phyloP scores from a whole-genome alignment of 345 rosid genomes.

The Eucalyptus cloeziana region DNA sequence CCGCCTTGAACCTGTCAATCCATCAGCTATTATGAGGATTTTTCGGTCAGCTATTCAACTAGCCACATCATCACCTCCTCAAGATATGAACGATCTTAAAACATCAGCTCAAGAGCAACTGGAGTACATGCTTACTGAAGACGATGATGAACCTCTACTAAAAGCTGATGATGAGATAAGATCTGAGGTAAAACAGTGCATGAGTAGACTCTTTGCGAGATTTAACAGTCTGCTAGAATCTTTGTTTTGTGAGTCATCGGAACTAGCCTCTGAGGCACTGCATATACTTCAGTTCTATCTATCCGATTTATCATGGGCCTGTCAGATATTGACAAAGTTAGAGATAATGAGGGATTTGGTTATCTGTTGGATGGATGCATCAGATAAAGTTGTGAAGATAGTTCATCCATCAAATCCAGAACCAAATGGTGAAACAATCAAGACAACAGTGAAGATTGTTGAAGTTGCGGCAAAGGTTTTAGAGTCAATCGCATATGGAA shows the following conservation, averaged over 20 bases:
- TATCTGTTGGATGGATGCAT: slow-evolving; percentile 59
- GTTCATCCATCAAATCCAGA: slow-evolving; percentile 15
- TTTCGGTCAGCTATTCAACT: slow-evolving; percentile 54
- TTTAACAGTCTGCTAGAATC: slow-evolving; percentile 42
- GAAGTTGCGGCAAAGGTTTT: slow-evolving; percentile 71
- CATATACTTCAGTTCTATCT: slow-evolving; percentile 31
- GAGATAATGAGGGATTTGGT: slow-evolving; percentile 71
- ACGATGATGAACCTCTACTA: slow-evolving; percentile 74
- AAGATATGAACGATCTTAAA: slow-evolving; percentile 42
- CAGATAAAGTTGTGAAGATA: slow-evolving; percentile 46
- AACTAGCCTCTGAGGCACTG: not conserved
- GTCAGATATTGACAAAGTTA: slow-evolving; percentile 60
- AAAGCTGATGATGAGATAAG: slow-evolving; percentile 45
- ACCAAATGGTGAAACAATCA: slow-evolving; percentile 14
- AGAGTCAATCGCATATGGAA: slow-evolving; percentile 69
- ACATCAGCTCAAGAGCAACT: slow-evolving; percentile 74
- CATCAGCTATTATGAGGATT: slow-evolving; percentile 29
- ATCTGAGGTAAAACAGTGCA: slow-evolving; percentile 51
- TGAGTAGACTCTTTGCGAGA: slow-evolving; percentile 27
- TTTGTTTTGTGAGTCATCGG: slow-evolving; percentile 11
- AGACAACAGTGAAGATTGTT: slow-evolving; percentile 36
- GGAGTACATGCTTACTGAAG: slow-evolving; percentile 86
- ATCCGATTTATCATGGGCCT: slow-evolving; percentile 61
- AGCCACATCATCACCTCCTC: slow-evolving; percentile 60
- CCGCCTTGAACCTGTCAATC: slow-evolving; percentile 72